Evolutionary conservation across 768 basidiomycete genomes (phyloP).

Genomic region (Chalciporus chontae): DNA sequence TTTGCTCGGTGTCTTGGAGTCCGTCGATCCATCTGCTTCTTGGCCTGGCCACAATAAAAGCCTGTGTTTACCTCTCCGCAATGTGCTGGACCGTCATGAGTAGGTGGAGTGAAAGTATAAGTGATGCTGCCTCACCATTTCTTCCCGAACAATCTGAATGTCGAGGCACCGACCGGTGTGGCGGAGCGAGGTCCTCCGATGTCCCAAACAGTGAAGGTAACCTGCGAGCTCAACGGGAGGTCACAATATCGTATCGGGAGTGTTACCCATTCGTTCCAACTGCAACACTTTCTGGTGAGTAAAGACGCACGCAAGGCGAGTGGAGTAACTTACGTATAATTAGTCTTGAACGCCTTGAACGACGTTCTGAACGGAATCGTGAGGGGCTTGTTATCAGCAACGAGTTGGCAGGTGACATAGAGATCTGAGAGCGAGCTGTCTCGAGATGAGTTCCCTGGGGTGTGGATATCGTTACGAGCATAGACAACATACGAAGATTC

Average conservation of each 20-base stretch:
- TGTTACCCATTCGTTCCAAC: conserved; percentile 96
- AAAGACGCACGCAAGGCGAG: not conserved
- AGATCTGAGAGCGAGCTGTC: conserved; percentile 84
- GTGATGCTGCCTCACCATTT: conserved; percentile 58
- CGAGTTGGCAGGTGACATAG: conserved; percentile 88
- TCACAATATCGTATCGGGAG: conserved; percentile 93
- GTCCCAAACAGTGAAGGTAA: conserved; percentile 96
- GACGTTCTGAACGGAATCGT: conserved; percentile 90
- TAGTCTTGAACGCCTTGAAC: conserved; percentile 87
- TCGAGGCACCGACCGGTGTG: conserved; percentile 86
- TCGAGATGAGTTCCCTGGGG: conserved; percentile 16
- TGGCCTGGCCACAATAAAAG: conserved; percentile 77
- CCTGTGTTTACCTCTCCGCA: conserved; percentile 89
- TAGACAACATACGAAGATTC: conserved; percentile 58
- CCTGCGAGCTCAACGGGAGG: conserved; percentile 82
- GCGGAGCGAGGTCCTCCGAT: conserved; percentile 80
- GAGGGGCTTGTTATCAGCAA: conserved; percentile 89
- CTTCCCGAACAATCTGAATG: conserved; percentile 87
- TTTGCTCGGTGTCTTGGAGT: conserved; percentile 88
- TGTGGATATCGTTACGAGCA: conserved; percentile 3
- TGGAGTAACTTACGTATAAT: conserved; percentile 55
- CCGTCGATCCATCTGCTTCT: conserved; percentile 82
- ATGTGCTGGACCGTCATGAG: conserved; percentile 50
- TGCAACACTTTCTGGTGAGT: conserved; percentile 31
- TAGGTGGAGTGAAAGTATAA: not conserved